phyloP scores from a whole-genome alignment of 306 rosid species.

The Boehmeria nivea region DNA sequence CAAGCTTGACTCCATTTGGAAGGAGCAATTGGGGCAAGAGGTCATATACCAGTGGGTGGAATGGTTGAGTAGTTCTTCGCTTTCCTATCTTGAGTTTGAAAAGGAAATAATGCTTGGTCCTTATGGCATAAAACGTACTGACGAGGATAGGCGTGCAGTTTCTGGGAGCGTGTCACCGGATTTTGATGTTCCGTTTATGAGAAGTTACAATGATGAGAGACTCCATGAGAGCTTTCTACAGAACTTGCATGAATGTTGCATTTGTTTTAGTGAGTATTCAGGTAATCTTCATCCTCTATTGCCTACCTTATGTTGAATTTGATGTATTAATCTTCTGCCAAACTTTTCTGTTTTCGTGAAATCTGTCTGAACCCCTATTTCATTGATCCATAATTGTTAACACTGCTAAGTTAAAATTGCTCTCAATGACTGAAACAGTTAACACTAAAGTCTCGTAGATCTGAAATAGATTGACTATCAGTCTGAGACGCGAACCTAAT shows the following conservation, averaged over 20 bases:
- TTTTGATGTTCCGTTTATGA: conserved; percentile 55
- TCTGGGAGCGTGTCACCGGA: conserved; percentile 54
- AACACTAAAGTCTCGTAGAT: too few species aligned
- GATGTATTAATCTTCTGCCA: neutral
- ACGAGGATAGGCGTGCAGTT: conserved; percentile 57
- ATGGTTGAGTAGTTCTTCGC: conserved; percentile 67
- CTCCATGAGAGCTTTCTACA: conserved; percentile 52
- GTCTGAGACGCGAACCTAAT: too few species aligned
- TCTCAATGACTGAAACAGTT: too few species aligned
- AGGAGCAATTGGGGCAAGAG: conserved; percentile 66
- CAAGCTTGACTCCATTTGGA: conserved; percentile 66
- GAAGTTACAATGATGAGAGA: conserved; percentile 54
- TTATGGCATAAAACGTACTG: conserved; percentile 33
- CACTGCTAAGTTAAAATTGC: too few species aligned
- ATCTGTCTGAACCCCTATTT: too few species aligned
- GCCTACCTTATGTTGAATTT: too few species aligned
- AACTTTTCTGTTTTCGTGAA: neutral
- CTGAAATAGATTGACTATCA: too few species aligned
- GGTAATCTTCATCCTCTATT: conserved; percentile 39
- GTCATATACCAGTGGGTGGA: conserved; percentile 89
- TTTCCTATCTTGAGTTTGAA: conserved; percentile 58
- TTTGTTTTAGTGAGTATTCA: conserved; percentile 68
- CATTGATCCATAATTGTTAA: too few species aligned
- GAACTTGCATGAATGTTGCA: conserved; percentile 65
- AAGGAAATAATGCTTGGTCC: conserved; percentile 65